Percentiles rank a stretch among this genome's conserved stretches.
These are phyloP conservation scores for Kodamaea kaohsiungensis DNA, from an alignment of 805 yeast genomes.

Conservation along the genomic window DNA sequence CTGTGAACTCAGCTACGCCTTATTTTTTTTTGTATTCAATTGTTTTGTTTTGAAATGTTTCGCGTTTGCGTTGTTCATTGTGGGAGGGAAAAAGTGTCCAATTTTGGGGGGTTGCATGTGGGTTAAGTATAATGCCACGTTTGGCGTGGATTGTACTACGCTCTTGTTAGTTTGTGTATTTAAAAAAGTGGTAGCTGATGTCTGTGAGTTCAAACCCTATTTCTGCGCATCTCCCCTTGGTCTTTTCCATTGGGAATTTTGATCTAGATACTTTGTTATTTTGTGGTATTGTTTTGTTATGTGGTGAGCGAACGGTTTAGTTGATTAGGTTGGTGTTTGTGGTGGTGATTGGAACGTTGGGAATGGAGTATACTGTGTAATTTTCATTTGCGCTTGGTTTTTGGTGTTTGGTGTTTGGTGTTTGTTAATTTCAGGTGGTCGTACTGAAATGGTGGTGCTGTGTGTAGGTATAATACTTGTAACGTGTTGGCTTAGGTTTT, in stretches of 20 bases:
- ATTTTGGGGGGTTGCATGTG: background rate
- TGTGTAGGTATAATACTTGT: too few relatives aligned
- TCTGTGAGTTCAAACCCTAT: background rate
- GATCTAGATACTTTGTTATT: background rate
- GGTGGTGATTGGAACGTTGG: background rate
- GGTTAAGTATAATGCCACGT: background rate
- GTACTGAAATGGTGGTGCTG: too few relatives aligned
- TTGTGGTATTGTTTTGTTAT: background rate
- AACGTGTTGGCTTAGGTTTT: background rate
- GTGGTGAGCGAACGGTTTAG: background rate
- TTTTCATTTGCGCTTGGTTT: too few relatives aligned
- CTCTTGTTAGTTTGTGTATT: background rate
- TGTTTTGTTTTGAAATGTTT: conserved; percentile 8
- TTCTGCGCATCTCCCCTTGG: background rate
- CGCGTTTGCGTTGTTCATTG: conserved; percentile 6
- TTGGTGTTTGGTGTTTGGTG: too few relatives aligned
- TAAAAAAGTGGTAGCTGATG: background rate
- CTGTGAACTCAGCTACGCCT: background rate
- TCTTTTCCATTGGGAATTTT: background rate
- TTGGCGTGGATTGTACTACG: background rate
- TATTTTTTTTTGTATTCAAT: background rate
- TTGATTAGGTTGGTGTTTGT: background rate
- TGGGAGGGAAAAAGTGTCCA: background rate
- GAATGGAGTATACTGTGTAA: background rate
- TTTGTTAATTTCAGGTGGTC: too few relatives aligned